A percentile compares a stretch with the other conserved stretches of the same genome.
These are phyloP conservation scores for Alternaria brassicicola DNA, from an alignment of 2,329 filamentous ascomycete genomes.

Conservation along the genomic window DNA sequence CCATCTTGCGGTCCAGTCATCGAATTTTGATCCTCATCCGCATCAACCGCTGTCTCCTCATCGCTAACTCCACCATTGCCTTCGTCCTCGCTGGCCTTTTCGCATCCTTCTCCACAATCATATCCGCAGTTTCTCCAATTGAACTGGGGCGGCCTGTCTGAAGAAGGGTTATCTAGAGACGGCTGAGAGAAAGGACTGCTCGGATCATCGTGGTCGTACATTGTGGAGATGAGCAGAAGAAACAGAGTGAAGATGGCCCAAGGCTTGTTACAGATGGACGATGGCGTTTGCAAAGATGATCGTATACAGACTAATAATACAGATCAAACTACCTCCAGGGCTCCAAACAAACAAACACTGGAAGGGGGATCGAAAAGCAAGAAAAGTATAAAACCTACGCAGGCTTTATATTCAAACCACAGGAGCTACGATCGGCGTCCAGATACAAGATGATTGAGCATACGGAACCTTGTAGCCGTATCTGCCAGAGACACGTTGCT, in stretches of 20 bases:
- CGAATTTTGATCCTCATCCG: not conserved
- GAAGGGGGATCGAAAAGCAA: not conserved
- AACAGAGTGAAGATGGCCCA: not conserved
- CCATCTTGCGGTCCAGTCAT: not conserved
- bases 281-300: not conserved
- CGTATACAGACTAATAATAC: slow-evolving; percentile 8
- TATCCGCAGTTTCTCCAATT: slow-evolving; percentile 33
- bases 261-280: not conserved
- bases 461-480: not conserved
- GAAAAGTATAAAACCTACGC: too few species aligned
- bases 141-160: slow-evolving; percentile 25
- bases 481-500: not conserved
- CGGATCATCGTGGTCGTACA: slow-evolving; percentile 3
- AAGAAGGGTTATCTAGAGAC: not conserved
- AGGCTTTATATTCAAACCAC: not conserved
- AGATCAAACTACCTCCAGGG: not conserved
- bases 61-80: slow-evolving; percentile 18
- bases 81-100: slow-evolving; percentile 16
- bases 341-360: not conserved
- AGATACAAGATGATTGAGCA: not conserved
- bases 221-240: not conserved
- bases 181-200: not conserved
- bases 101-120: slow-evolving; percentile 31
- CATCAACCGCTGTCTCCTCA: slow-evolving; percentile 1
- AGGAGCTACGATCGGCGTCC: not conserved